Evolutionary conservation across 805 yeast genomes (phyloP).

Genomic region (Lipomyces chichibuensis): DNA sequence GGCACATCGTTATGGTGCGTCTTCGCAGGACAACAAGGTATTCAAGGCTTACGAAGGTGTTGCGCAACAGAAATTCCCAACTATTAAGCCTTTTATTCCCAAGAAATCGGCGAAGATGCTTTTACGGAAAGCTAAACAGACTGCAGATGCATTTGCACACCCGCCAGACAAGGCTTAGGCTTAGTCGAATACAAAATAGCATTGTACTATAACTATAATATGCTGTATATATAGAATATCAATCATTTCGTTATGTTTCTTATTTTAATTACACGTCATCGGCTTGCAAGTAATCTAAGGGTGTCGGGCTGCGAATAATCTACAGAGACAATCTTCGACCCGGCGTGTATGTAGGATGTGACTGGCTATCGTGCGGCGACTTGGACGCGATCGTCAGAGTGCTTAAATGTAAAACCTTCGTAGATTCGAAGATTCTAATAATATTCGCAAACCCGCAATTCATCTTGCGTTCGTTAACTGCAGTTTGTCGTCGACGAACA

Average conservation of each 20-base stretch:
- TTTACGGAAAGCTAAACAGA: conserved; percentile 1
- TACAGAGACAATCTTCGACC: too few species aligned
- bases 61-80: conserved; percentile 59
- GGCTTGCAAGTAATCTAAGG: too few species aligned
- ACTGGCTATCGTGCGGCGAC: background rate
- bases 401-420: too few species aligned
- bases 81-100: conserved; percentile 69
- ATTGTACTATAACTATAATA: background rate
- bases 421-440: too few species aligned
- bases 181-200: background rate
- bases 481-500: background rate
- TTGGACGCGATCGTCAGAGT: background rate
- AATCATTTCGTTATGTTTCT: background rate
- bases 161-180: background rate
- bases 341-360: background rate
- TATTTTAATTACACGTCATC: background rate
- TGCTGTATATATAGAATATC: background rate
- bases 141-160: background rate
- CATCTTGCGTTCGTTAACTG: background rate
- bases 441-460: background rate
- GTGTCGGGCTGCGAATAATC: too few species aligned
- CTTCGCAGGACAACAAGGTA: conserved; percentile 24
- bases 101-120: conserved; percentile 40
- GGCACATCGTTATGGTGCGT: conserved; percentile 38
- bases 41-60: conserved; percentile 52